phyloP scores from a whole-genome alignment of 2,329 filamentous ascomycete genomes.

The Fusarium virguliforme region DNA sequence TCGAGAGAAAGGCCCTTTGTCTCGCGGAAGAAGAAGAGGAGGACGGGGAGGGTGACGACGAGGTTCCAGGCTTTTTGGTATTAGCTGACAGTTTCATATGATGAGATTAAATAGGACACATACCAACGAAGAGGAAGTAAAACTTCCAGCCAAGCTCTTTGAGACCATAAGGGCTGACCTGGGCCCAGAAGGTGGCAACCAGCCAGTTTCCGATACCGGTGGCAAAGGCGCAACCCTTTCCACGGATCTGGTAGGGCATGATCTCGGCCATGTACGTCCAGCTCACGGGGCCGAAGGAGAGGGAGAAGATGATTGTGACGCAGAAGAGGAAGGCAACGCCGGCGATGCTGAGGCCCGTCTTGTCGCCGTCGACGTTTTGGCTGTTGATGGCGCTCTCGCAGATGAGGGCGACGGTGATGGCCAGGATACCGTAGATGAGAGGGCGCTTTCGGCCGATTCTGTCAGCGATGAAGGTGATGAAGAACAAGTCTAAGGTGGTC shows the following conservation, averaged over 20 bases:
- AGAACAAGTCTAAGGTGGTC: constrained; percentile 63
- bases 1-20: constrained; percentile 68
- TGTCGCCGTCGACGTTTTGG: constrained; percentile 59
- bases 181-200: constrained; percentile 66
- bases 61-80: constrained; percentile 52
- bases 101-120: background rate
- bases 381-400: constrained; percentile 71
- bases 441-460: constrained; percentile 74
- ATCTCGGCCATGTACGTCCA: constrained; percentile 76
- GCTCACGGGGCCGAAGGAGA: constrained; percentile 67
- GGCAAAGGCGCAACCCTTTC: constrained; percentile 48
- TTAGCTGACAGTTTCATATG: constrained; percentile 57
- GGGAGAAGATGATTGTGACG: constrained; percentile 67
- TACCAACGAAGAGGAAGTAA: constrained; percentile 58
- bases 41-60: constrained; percentile 57
- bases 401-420: constrained; percentile 71
- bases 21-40: constrained; percentile 68
- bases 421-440: constrained; percentile 75
- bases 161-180: constrained; percentile 70
- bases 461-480: constrained; percentile 72
- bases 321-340: constrained; percentile 74
- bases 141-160: constrained; percentile 57
- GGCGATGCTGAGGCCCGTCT: constrained; percentile 65
- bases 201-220: constrained; percentile 51
- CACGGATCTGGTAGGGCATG: constrained; percentile 74